A percentile compares a stretch with the other conserved stretches of the same genome.
These are phyloP conservation scores for Colletotrichum echinochloae DNA, from an alignment of 2,329 filamentous ascomycete genomes.

Conservation along the genomic window DNA sequence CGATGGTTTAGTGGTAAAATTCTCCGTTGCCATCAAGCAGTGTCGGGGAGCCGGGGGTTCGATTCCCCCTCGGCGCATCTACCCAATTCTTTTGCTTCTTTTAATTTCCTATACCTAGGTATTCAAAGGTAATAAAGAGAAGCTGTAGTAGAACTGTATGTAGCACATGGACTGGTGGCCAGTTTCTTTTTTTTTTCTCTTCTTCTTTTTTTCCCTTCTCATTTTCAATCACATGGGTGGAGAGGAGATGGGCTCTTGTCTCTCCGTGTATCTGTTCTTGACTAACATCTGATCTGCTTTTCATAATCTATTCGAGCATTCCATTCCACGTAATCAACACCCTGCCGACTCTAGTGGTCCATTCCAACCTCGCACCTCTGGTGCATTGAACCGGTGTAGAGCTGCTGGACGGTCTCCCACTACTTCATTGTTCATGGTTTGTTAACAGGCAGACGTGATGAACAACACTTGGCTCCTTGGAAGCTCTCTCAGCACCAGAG, in stretches of 20 bases:
- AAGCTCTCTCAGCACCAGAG: neutral
- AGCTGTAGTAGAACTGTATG: too few species aligned
- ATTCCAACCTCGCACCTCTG: neutral
- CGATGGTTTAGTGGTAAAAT: constrained; percentile 42
- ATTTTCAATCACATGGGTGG: neutral
- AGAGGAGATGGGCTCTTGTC: neutral
- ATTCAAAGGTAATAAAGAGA: neutral
- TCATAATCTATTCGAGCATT: neutral
- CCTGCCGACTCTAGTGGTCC: neutral
- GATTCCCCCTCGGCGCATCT: constrained; percentile 38
- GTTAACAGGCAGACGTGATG: too few species aligned
- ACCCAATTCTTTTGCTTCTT: neutral
- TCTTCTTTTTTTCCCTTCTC: too few species aligned
- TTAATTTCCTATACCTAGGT: neutral
- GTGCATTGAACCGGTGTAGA: neutral
- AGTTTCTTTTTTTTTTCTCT: neutral
- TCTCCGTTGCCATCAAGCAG: constrained; percentile 40
- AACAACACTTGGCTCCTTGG: neutral
- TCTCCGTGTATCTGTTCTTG: neutral
- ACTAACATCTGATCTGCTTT: neutral
- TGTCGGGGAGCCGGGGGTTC: constrained; percentile 40
- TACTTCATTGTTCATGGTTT: neutral
- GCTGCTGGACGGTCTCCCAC: too few species aligned
- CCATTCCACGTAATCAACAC: neutral
- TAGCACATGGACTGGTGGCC: too few species aligned